Conservation (phyloP, 306 rosid genomes). For the Rosa lucieae region DNA sequence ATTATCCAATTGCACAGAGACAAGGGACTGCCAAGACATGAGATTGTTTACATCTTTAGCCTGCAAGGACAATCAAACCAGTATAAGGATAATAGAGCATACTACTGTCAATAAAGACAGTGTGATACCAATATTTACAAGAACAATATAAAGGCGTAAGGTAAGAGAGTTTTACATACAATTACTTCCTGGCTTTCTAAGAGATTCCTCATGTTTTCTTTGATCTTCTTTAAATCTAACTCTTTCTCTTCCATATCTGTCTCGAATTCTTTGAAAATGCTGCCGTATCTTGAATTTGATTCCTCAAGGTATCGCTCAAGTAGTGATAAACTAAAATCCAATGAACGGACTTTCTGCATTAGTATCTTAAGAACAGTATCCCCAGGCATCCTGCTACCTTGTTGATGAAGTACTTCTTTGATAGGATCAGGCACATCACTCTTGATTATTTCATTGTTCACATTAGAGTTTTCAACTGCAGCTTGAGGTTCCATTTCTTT, state of each 20-base stretch:
- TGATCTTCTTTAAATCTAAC: conserved; percentile 56
- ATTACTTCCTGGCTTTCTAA: conserved; percentile 49
- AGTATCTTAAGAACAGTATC: conserved; percentile 93
- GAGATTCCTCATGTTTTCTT: conserved; percentile 56
- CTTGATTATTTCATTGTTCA: conserved; percentile 46
- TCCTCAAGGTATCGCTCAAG: conserved; percentile 86
- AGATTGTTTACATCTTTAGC: conserved; percentile 56
- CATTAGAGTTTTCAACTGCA: conserved; percentile 38
- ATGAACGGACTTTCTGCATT: conserved; percentile 89
- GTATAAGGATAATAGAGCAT: neutral
- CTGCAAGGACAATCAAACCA: conserved; percentile 49
- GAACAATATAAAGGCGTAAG: neutral
- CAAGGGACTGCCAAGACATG: conserved; percentile 69
- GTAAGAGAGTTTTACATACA: conserved; percentile 52
- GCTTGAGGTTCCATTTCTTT: conserved; percentile 40
- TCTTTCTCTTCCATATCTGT: conserved; percentile 62
- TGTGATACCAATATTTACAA: neutral
- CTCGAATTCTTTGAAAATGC: conserved; percentile 64
- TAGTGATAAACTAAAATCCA: conserved; percentile 76
- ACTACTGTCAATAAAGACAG: neutral
- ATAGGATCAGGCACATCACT: conserved; percentile 58
- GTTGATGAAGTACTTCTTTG: conserved; percentile 73
- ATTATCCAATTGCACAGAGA: conserved; percentile 63
- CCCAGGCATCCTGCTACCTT: conserved; percentile 93
- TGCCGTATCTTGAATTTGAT: conserved; percentile 67